phyloP scores from a whole-genome alignment of 2,329 filamentous ascomycete species.

The Escovopsis sp. region DNA sequence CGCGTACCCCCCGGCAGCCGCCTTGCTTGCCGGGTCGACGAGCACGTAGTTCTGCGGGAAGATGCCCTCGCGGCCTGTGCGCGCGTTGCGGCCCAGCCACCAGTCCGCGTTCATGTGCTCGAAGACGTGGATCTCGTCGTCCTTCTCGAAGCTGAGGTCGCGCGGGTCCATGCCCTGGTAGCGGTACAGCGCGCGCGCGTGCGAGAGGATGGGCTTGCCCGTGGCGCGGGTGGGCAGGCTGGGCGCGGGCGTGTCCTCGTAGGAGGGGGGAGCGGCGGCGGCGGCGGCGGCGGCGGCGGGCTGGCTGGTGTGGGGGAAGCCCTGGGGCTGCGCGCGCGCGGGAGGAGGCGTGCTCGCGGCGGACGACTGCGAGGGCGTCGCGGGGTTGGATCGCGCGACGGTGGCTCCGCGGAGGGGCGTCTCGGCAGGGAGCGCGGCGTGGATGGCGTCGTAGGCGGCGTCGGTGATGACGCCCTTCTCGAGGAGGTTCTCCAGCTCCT shows the following conservation, averaged over 20 bases:
- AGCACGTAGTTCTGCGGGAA: conserved; percentile 89
- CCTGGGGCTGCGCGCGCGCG: conserved; percentile 15
- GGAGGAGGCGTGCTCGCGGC: conserved; percentile 11
- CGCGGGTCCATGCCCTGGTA: conserved; percentile 69
- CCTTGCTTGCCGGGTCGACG: conserved; percentile 45
- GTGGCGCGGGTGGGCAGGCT: conserved; percentile 24
- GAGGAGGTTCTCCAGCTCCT: conserved; percentile 86
- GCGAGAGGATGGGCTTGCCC: conserved; percentile 46
- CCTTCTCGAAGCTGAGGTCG: conserved; percentile 66
- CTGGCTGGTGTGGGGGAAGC: conserved; percentile 27
- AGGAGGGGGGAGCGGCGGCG: conserved; percentile 34
- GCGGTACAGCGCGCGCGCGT: conserved; percentile 69
- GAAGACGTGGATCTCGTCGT: conserved; percentile 65
- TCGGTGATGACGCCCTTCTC: conserved; percentile 69
- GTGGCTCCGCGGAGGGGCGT: conserved; percentile 31
- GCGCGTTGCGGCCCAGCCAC: conserved; percentile 82
- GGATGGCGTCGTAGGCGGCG: conserved; percentile 59
- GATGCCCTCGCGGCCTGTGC: conserved; percentile 76
- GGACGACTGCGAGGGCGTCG: conserved; percentile 16
- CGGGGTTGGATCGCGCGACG: conserved; percentile 14
- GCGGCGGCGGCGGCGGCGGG: conserved; percentile 12
- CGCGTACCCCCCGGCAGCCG: conserved; percentile 13
- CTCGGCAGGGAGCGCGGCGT: conserved; percentile 59
- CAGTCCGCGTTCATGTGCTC: conserved; percentile 96
- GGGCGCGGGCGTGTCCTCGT: conserved; percentile 32